A percentile compares a stretch with the other conserved stretches of the same genome.
These are phyloP conservation scores for Coemansia sp. DNA, from an alignment of 192 early-diverging fungal species.

Conservation along the genomic window DNA sequence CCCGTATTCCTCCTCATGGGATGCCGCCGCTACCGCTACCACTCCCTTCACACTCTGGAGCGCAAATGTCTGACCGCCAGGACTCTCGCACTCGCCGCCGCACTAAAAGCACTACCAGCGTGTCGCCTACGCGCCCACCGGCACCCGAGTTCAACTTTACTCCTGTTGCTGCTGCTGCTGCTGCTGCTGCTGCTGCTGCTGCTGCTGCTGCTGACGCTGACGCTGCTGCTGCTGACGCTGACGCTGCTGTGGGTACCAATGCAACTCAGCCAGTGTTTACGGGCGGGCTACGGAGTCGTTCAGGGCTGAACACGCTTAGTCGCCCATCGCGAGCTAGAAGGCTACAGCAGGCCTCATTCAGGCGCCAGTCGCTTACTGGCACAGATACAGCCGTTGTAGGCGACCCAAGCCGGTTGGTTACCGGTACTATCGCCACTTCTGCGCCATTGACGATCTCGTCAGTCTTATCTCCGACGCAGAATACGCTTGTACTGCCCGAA, in stretches of 20 bases:
- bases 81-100: not conserved
- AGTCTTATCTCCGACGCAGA: not conserved
- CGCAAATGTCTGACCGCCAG: not conserved
- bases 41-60: not conserved
- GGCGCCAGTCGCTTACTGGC: slow-evolving; percentile 1
- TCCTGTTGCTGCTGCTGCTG: slow-evolving; percentile 1
- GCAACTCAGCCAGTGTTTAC: slow-evolving; percentile 19
- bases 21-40: not conserved
- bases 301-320: slow-evolving; percentile 32
- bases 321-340: slow-evolving; percentile 31
- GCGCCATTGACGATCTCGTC: not conserved
- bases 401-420: not conserved
- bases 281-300: slow-evolving; percentile 26
- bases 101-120: slow-evolving; percentile 5
- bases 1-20: not conserved
- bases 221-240: slow-evolving; percentile 3
- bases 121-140: not conserved
- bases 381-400: not conserved
- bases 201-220: too few relatives aligned
- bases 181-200: not conserved
- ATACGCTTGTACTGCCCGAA: slow-evolving; percentile 5
- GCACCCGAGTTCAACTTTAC: slow-evolving; percentile 7
- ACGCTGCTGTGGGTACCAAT: not conserved
- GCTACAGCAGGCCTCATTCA: slow-evolving; percentile 22
- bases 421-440: not conserved